Evolutionary conservation across 495 filamentous ascomycete species (phyloP), one percentile per base, ranked within the genome.

Genomic region (Penicillium macrosclerotiorum): DNA sequence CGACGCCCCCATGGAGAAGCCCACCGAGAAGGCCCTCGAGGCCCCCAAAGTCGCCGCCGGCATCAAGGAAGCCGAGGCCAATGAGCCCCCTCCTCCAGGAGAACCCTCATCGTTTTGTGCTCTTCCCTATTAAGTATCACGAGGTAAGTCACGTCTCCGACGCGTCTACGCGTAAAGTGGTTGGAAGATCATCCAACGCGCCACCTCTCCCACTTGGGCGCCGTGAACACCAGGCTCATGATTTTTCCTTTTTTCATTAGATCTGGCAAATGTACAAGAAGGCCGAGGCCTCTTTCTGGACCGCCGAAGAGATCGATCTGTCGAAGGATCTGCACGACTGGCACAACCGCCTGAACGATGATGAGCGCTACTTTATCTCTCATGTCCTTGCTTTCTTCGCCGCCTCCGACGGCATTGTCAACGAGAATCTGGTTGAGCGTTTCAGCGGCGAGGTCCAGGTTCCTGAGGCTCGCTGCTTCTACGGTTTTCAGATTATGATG

Each of bases 181-280:
- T 47, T 30, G 47, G 41, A 43, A 55, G 50, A 35, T 31, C 22
- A 23, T 8, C 17, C 22, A 7, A 34, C 35, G 25, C 42, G n/a
- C n/a, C n/a, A n/a, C n/a, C n/a, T 11, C 40, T 16, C 7, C 17
- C 17, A 60, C 39, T 30, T n/a, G 14, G 2, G 19, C 20, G 9
- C 13, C 7, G 35, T 52, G 69, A 63, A 47, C 31, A 45, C 11
- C 42, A 45, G n/a, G 46, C 57, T 61, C 38, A 60, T 13, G 23
- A 20, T 31, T 9, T 24, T 3, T 39, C 46, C 42, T 35, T 26
- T 20, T 19, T 18, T 16, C 42, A 22, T 63, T 57, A 92, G 93
- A 92, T 98, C 74, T 98, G 93, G 93, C 94, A 96, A 71, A 96
- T 98, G 92, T 98, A 98, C 82, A 98, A 98, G 85, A 97, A 98